phyloP scores from a whole-genome alignment of 257 asterid genomes.

The Solanum pinnatisectum region DNA sequence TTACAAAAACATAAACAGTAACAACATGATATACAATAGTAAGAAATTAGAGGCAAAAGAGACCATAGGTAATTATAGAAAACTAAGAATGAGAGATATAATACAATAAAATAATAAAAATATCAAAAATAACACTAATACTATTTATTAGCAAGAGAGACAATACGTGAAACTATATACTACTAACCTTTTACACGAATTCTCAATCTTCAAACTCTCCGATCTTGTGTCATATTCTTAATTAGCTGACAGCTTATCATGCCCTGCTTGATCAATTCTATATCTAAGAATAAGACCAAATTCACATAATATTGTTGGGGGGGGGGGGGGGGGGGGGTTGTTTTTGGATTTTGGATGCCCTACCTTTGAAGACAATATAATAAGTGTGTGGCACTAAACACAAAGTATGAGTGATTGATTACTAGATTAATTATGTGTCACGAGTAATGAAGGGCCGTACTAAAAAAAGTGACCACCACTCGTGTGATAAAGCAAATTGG shows the following conservation, averaged over 20 bases:
- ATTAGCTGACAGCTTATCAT: too few species aligned
- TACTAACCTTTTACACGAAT: too few species aligned
- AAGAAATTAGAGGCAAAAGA: not conserved
- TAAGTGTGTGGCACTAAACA: not conserved
- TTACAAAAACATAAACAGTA: too few species aligned
- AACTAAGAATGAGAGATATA: not conserved
- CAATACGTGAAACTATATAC: too few species aligned
- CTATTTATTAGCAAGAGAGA: not conserved
- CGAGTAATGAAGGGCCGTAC: not conserved
- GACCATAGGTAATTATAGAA: not conserved
- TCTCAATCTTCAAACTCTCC: too few species aligned
- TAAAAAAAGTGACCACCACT: not conserved
- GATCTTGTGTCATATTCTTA: too few species aligned
- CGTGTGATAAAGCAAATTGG: not conserved
- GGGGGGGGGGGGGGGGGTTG: too few species aligned
- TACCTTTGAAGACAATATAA: not conserved
- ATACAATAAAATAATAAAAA: too few species aligned
- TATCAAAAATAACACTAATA: not conserved
- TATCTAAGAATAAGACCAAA: too few species aligned
- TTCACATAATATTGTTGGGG: too few species aligned
- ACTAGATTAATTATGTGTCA: not conserved
- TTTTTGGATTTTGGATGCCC: not conserved
- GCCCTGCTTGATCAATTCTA: too few species aligned
- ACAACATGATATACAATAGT: too few species aligned
- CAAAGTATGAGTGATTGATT: not conserved